Evolutionary conservation across 169 alveolate species (phyloP).

Genomic region (Cystoisospora suis): DNA sequence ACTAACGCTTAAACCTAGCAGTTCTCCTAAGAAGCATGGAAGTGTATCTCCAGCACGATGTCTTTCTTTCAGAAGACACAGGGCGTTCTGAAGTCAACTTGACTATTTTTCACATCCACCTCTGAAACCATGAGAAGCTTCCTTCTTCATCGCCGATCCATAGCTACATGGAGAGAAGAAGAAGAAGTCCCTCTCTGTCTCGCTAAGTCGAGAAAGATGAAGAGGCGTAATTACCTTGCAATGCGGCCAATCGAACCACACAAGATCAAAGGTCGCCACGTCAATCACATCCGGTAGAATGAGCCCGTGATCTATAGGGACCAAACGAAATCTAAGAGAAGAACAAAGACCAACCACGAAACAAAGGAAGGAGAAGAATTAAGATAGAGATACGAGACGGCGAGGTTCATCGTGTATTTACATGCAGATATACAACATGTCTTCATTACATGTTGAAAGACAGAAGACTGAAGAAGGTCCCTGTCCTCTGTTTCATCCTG

Average conservation of each 20-base stretch:
- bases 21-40: too few species aligned
- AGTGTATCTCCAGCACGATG: too few species aligned
- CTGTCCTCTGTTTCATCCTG: too few species aligned
- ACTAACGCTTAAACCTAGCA: too few species aligned
- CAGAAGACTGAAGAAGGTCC: too few species aligned
- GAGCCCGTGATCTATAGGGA: conserved; percentile 99
- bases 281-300: conserved; percentile 96
- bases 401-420: background rate
- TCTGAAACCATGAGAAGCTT: too few species aligned
- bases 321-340: conserved; percentile 82
- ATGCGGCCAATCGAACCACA: conserved; percentile 98
- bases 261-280: conserved; percentile 95
- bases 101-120: too few species aligned
- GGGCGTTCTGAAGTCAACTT: too few species aligned
- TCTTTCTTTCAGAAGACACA: too few species aligned
- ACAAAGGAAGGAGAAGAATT: background rate
- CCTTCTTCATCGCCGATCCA: too few species aligned
- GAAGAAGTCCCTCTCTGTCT: background rate
- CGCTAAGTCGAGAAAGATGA: too few species aligned
- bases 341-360: background rate
- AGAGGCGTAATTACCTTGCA: conserved; percentile 79
- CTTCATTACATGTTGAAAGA: too few species aligned
- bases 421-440: background rate
- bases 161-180: background rate
- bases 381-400: background rate